A percentile compares a stretch with the other conserved stretches of the same genome.
Evolutionary conservation across 2,329 filamentous ascomycete genomes (phyloP).

Genomic region (Colletotrichum sublineola): DNA sequence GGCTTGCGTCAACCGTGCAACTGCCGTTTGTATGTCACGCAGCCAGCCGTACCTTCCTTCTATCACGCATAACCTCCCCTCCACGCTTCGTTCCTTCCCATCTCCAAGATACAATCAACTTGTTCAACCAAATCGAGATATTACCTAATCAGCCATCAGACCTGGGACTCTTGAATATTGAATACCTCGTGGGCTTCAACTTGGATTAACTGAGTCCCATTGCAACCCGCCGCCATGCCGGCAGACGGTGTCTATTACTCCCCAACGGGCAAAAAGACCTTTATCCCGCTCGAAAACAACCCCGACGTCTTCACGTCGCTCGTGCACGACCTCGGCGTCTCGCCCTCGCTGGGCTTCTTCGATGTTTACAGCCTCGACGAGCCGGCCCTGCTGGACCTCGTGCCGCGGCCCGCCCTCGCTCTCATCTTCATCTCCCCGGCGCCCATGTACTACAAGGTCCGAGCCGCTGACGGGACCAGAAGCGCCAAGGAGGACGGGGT

Average conservation of each 20-base stretch:
- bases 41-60: background rate
- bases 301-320: conserved; percentile 83
- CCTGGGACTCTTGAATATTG: too few relatives aligned
- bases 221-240: conserved; percentile 45
- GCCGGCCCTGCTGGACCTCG: conserved; percentile 78
- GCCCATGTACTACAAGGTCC: conserved; percentile 61
- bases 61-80: background rate
- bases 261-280: conserved; percentile 51
- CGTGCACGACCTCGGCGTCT: conserved; percentile 78
- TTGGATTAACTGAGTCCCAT: background rate
- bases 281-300: conserved; percentile 69
- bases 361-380: conserved; percentile 88
- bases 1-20: conserved; percentile 25
- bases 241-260: conserved; percentile 46
- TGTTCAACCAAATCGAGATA: background rate
- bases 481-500: conserved; percentile 44
- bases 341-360: conserved; percentile 77
- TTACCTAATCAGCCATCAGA: background rate
- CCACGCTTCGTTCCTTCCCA: background rate
- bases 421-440: conserved; percentile 84
- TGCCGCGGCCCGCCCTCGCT: conserved; percentile 81
- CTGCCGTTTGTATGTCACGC: conserved; percentile 3
- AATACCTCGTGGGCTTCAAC: background rate
- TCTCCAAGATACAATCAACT: background rate
- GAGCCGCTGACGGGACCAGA: conserved; percentile 43